phyloP scores from a whole-genome alignment of 768 basidiomycete species.

The Serendipita indica region DNA sequence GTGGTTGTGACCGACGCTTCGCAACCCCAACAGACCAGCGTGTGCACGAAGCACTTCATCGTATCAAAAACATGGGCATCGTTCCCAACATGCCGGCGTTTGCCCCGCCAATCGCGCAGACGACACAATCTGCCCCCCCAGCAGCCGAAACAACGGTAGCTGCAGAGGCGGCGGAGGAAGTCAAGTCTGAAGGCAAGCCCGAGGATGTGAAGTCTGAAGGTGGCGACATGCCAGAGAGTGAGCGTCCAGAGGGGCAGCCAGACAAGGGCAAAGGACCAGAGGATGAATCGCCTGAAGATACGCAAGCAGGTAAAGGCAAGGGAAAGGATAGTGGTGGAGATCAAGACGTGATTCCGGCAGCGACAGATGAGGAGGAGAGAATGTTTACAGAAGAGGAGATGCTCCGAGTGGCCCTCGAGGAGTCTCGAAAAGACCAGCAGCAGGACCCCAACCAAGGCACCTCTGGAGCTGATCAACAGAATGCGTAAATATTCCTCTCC shows the following conservation, averaged over 20 bases:
- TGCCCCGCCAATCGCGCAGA: neutral
- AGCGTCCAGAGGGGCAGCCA: neutral
- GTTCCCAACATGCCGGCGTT: constrained; percentile 3
- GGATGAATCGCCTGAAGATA: neutral
- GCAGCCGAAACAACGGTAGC: neutral
- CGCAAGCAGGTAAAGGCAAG: neutral
- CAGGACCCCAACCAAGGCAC: neutral
- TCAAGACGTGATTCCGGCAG: neutral
- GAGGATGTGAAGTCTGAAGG: neutral
- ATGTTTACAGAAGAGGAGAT: neutral
- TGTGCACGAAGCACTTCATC: neutral
- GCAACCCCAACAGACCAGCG: constrained; percentile 6
- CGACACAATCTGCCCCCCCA: neutral
- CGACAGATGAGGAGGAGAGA: neutral
- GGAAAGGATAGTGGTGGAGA: neutral
- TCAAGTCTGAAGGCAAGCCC: neutral
- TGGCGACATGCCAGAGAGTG: neutral
- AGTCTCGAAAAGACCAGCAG: neutral
- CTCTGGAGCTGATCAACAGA: neutral
- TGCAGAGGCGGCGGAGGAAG: neutral
- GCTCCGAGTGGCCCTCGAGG: neutral
- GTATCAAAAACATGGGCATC: constrained; percentile 4
- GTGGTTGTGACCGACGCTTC: constrained; percentile 3
- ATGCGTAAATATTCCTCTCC: no score
- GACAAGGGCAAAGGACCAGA: neutral